These are phyloP conservation scores for Boletus calvinii DNA, from an alignment of 1,284 basidiomycete genomes.

Conservation along the genomic window DNA sequence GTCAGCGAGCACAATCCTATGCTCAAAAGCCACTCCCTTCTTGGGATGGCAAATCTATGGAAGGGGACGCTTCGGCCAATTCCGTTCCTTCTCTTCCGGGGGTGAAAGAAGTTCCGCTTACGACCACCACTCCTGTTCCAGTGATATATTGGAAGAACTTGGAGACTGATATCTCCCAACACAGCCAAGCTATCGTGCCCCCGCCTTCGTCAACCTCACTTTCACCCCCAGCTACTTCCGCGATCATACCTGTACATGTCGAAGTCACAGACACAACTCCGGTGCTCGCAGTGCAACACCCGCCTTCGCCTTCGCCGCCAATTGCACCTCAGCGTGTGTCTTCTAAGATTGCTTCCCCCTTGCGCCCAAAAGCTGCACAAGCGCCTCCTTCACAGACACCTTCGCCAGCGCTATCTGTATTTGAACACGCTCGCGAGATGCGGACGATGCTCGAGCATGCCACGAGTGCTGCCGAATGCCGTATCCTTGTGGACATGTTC, in stretches of 20 bases:
- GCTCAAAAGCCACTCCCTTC: constrained; percentile 35
- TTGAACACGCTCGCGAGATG: constrained; percentile 60
- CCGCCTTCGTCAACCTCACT: constrained; percentile 5
- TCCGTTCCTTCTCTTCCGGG: constrained; percentile 6
- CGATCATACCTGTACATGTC: constrained; percentile 4
- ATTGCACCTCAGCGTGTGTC: constrained; percentile 13
- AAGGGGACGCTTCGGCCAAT: constrained; percentile 13
- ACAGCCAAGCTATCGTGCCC: constrained; percentile 2
- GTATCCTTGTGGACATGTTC: constrained; percentile 79
- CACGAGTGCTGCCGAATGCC: constrained; percentile 78
- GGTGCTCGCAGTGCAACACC: constrained; percentile 2
- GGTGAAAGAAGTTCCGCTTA: constrained; percentile 2
- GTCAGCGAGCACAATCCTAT: constrained; percentile 31
- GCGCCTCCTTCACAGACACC: constrained; percentile 4
- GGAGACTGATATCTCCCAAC: constrained; percentile 12
- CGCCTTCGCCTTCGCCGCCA: constrained; percentile 3
- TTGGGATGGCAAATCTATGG: constrained; percentile 19
- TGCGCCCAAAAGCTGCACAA: constrained; percentile 8
- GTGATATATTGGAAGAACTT: constrained; percentile 4
- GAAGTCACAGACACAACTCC: constrained; percentile 2
- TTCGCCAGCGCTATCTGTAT: constrained; percentile 16
- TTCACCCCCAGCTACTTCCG: constrained; percentile 9
- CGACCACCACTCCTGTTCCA: constrained; percentile 2
- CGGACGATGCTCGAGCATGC: constrained; percentile 69
- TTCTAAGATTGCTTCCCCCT: constrained; percentile 18